A percentile compares a stretch with the other conserved stretches of the same genome.
These are phyloP conservation scores for Cytospora piceae DNA, from an alignment of 2,329 filamentous ascomycete genomes.

Conservation along the genomic window DNA sequence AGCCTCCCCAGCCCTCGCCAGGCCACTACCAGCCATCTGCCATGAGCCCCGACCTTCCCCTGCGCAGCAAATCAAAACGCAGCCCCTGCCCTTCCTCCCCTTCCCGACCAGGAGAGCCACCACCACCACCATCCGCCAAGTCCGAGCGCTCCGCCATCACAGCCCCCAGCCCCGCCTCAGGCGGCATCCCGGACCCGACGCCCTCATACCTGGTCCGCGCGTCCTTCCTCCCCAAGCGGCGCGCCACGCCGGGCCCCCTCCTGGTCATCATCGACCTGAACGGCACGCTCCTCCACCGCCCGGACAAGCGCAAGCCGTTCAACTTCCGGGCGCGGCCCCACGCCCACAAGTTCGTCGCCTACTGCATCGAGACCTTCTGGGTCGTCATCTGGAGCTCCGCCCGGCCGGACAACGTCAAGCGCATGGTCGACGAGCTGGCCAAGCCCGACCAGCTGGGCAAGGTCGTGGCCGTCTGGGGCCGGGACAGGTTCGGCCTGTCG, in stretches of 20 bases:
- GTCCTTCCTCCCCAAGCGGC: slow-evolving; percentile 44
- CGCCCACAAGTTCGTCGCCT: slow-evolving; percentile 69
- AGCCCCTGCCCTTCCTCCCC: background rate
- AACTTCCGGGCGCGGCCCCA: slow-evolving; percentile 69
- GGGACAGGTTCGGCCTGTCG: slow-evolving; percentile 74
- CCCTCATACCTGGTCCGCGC: slow-evolving; percentile 63
- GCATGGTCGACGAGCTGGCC: slow-evolving; percentile 70
- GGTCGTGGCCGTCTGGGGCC: slow-evolving; percentile 75
- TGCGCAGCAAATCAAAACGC: background rate
- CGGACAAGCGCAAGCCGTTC: slow-evolving; percentile 52
- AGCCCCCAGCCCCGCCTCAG: slow-evolving; percentile 48
- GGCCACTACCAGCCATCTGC: slow-evolving; percentile 9
- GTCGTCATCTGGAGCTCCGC: slow-evolving; percentile 95
- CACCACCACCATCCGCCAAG: slow-evolving; percentile 35
- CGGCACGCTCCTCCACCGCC: slow-evolving; percentile 82
- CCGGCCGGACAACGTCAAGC: slow-evolving; percentile 68
- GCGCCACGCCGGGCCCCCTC: slow-evolving; percentile 60
- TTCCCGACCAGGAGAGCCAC: slow-evolving; percentile 41
- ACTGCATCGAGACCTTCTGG: slow-evolving; percentile 73
- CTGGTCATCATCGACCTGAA: slow-evolving; percentile 92
- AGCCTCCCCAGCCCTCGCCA: slow-evolving; percentile 1
- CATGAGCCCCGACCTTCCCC: background rate
- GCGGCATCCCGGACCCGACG: slow-evolving; percentile 65
- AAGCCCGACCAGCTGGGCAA: slow-evolving; percentile 52
- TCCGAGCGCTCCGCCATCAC: slow-evolving; percentile 31